These are phyloP conservation scores for Parafenestella ontariensis DNA, from an alignment of 2,329 filamentous ascomycete species.

Conservation along the genomic window DNA sequence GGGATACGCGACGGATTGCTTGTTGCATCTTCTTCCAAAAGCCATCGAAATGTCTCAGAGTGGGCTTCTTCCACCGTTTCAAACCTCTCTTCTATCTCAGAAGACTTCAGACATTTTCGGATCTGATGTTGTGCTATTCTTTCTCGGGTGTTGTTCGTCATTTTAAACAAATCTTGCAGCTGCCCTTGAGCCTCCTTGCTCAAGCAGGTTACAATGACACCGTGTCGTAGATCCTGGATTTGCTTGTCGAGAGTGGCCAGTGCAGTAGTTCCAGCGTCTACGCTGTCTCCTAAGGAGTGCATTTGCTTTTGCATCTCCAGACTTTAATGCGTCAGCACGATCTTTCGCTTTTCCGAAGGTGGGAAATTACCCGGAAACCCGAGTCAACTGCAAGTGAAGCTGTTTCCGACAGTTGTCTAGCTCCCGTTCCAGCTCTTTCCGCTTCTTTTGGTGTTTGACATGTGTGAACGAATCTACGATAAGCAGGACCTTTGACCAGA, in stretches of 20 bases:
- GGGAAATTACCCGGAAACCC: background rate
- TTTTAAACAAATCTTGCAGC: background rate
- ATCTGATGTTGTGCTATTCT: constrained; percentile 1
- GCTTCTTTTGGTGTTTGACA: background rate
- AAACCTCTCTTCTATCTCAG: constrained; percentile 3
- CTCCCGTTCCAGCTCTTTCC: background rate
- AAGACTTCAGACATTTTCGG: background rate
- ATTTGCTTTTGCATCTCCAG: background rate
- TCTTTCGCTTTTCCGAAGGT: background rate
- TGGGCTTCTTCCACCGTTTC: constrained; percentile 6
- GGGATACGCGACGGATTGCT: no score
- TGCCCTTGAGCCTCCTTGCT: background rate
- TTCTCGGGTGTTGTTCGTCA: background rate
- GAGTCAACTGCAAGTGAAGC: background rate
- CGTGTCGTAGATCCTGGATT: background rate
- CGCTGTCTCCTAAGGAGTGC: background rate
- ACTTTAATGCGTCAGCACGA: background rate
- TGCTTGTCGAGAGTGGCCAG: background rate
- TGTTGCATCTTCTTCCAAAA: constrained; percentile 3
- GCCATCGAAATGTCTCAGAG: constrained; percentile 11
- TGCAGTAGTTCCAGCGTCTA: background rate
- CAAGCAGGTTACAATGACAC: background rate
- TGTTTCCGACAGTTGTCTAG: background rate
- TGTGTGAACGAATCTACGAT: background rate
- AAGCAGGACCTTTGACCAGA: background rate